These are phyloP conservation scores for Phaeolepiota aurea DNA, from an alignment of 768 basidiomycete species.

Conservation along the genomic window DNA sequence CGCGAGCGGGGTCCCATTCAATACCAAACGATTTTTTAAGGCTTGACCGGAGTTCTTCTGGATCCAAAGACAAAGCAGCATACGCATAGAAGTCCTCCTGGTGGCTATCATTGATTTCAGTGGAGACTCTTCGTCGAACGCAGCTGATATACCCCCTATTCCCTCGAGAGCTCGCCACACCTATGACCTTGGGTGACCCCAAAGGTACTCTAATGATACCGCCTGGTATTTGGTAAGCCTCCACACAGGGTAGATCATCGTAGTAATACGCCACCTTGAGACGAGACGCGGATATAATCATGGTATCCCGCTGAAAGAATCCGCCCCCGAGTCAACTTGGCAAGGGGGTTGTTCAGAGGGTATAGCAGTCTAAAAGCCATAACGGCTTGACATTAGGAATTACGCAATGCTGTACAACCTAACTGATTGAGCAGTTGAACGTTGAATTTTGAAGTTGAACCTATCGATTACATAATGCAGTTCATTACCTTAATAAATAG, in stretches of 20 bases:
- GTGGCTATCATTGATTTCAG: constrained; percentile 41
- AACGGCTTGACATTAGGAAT: too few species aligned
- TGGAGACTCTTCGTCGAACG: neutral
- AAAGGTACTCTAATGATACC: constrained; percentile 64
- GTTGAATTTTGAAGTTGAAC: too few species aligned
- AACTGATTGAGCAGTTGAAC: too few species aligned
- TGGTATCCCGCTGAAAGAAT: constrained; percentile 51
- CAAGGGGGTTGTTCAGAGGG: too few species aligned
- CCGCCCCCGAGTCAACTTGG: neutral
- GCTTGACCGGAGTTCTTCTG: constrained; percentile 61
- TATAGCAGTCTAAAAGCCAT: too few species aligned
- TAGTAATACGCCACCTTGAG: constrained; percentile 18
- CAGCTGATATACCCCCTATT: constrained; percentile 47
- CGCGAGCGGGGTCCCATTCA: constrained; percentile 62
- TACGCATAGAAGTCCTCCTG: constrained; percentile 87
- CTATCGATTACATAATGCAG: too few species aligned
- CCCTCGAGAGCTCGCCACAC: constrained; percentile 68
- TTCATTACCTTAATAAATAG: too few species aligned
- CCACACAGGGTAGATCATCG: neutral
- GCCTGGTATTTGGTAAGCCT: constrained; percentile 25
- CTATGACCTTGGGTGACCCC: constrained; percentile 70
- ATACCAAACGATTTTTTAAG: constrained; percentile 53
- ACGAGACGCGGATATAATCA: constrained; percentile 59
- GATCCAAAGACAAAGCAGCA: constrained; percentile 65
- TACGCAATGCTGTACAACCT: too few species aligned